Base-by-base conservation (phyloP, 371 early-diverging fungal genomes). In the Haplosporangium sp. region DNA sequence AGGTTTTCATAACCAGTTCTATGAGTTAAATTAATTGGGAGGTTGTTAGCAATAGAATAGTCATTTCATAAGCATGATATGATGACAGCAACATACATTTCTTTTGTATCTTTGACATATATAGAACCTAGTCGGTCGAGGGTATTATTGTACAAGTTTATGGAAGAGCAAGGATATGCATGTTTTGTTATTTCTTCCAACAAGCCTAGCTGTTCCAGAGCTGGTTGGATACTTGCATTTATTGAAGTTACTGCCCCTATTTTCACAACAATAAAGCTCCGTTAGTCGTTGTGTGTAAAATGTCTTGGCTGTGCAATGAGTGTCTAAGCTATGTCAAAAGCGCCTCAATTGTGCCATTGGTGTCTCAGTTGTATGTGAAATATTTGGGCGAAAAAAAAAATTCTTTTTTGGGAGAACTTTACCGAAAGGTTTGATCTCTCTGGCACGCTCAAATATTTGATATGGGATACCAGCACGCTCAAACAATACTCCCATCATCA, bases 1-100 rank as follows among this genome's bases (percentile, higher is more conserved):
- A 55, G 27, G 19, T 40, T 60, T 6, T 40, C 63, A 15, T 72
- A 72, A 4, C 73, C 72, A 13, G 52, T 50, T 3, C 66, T 66
- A 58, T 27, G 34, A 55, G 27, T 55, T 10, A 19, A 55, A 10
- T 5, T 4, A 34, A 34, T 6, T 9, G 3, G 27, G 27, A 34
- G 27, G 9, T 27, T 9, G 7, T 55, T 19, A 55, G 3, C 1
- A 55, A 55, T 9, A 10, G 27, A 55, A 0, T 4, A 13, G 0
- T n/a, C 50, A n/a, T 55, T 27, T 34, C 20, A 55, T 13, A 8
- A 13, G 10, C 6, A 27, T 6, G 52, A n/a, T 15, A 55, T 7
- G 55, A 55, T 8, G 34, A 13, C 27, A 13, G 44, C 9, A 52
- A 52, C 55, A 5, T 55, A 55, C 55, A 55, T 27, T 27, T 55